Evolutionary conservation across 352 stramenopile species (phyloP), one percentile per base, ranked within the genome.

Genomic region (Blastocystis sp.): DNA sequence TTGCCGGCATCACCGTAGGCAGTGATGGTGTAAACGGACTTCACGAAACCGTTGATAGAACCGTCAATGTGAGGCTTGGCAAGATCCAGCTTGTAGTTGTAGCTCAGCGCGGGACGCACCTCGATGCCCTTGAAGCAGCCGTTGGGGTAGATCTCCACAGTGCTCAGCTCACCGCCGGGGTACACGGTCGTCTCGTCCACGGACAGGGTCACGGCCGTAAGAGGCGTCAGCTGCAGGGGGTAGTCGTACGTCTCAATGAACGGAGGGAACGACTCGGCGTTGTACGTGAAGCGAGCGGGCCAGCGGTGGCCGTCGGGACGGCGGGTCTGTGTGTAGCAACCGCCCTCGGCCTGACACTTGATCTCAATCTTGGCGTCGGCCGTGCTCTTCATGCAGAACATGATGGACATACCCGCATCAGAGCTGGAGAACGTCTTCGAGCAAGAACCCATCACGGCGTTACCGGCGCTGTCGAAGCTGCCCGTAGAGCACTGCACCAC

Each of bases 111-210:
- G 60, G 66, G 66, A 4, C 23, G 3, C 5, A 77, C 52, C n/a
- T 17, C 60, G n/a, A 77, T 77, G 38, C 60, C 66, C 66, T 77
- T 77, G 66, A 60, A 77, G 19, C n/a, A 77, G 2, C 66, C 66
- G 52, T 77, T 77, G n/a, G 66, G 66, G 45, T n/a, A 21, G 52
- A 77, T 77, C 34, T 48, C 34, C 4, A 77, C 34, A 34, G 66
- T 77, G 52, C 60, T 34, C 66, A 77, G 53, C 19, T 34, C 38
- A 14, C 53, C 38, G 7, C 66, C 66, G 10, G 21, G 23, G 45
- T 56, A 77, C 66, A 77, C 66, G 45, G 28, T 77, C 1, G 52
- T 59, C 28, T 77, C 66, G 23, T 17, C 19, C 23, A 53, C 17
- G 45, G 66, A 77, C 66, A 77, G 52, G 60, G 41, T 28, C 21